These are phyloP conservation scores for Leccinum pellstonianum DNA, from an alignment of 768 basidiomycete species.

Conservation along the genomic window DNA sequence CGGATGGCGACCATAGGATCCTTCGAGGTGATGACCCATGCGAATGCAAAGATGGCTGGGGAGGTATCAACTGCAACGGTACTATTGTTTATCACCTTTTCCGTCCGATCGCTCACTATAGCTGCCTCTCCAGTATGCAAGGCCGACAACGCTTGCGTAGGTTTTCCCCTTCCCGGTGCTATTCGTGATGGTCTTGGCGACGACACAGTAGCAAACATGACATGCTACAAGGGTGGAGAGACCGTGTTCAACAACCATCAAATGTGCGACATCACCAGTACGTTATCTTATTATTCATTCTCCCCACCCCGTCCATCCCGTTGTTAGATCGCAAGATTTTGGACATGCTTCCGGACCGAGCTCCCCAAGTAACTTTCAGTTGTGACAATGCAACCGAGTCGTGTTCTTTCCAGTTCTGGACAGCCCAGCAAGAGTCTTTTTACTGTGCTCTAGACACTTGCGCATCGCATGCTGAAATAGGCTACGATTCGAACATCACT, in stretches of 20 bases:
- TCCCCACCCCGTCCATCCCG: not conserved
- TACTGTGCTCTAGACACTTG: conserved; percentile 87
- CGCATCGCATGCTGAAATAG: conserved; percentile 42
- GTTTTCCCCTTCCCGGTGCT: conserved; percentile 64
- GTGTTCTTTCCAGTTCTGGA: conserved; percentile 99
- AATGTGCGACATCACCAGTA: conserved; percentile 98
- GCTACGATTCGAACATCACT: conserved; percentile 70
- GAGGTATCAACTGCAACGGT: conserved; percentile 98
- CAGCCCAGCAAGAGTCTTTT: conserved; percentile 90
- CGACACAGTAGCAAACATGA: conserved; percentile 62
- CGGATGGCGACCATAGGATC: conserved; percentile 83
- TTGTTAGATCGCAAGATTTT: conserved; percentile 86
- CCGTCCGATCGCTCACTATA: not conserved
- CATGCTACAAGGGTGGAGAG: conserved; percentile 90
- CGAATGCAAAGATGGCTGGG: conserved; percentile 93
- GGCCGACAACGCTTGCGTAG: conserved; percentile 72
- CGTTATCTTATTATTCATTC: conserved; percentile 29
- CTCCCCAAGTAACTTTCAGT: conserved; percentile 95
- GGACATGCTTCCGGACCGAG: conserved; percentile 84
- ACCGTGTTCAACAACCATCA: conserved; percentile 96
- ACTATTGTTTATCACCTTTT: conserved; percentile 19
- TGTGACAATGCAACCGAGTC: conserved; percentile 63
- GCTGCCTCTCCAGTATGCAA: conserved; percentile 68
- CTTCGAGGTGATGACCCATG: conserved; percentile 78
- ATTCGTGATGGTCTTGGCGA: conserved; percentile 41